phyloP scores from a whole-genome alignment of 2,329 filamentous ascomycete species.

The Aspergillus sp. region DNA sequence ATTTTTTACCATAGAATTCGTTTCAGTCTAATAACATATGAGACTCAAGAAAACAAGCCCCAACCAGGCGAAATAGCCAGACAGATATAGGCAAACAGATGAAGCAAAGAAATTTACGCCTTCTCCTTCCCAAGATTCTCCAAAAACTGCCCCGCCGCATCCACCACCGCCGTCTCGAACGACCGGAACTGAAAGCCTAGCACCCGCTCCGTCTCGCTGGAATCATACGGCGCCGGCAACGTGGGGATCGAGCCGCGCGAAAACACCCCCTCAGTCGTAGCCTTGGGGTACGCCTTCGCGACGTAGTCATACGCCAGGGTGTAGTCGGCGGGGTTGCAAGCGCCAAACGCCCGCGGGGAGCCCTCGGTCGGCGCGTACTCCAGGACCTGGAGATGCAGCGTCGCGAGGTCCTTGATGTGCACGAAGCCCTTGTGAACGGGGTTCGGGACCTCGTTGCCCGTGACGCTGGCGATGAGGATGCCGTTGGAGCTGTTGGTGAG shows the following conservation, averaged over 20 bases:
- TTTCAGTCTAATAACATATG: too few species aligned
- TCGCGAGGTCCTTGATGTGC: neutral
- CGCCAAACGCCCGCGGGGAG: neutral
- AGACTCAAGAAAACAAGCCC: too few species aligned
- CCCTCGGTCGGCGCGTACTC: neutral
- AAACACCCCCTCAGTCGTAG: neutral
- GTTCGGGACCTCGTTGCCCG: neutral
- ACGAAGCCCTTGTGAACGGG: neutral
- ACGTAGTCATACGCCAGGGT: neutral
- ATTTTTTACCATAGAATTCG: too few species aligned
- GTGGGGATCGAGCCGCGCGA: neutral
- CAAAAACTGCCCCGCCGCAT: neutral
- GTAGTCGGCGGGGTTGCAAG: neutral
- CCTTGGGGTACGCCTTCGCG: neutral
- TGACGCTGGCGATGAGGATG: neutral
- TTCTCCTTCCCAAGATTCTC: constrained; percentile 1
- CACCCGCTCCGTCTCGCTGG: neutral
- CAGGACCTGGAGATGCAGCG: neutral
- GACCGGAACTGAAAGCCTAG: neutral
- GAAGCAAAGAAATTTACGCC: neutral
- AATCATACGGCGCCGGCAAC: neutral
- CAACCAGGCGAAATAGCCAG: too few species aligned
- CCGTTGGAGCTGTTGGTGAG: neutral
- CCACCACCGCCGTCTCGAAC: constrained; percentile 1
- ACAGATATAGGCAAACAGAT: too few species aligned